Evolutionary conservation across 169 alveolate species (phyloP), one percentile per base, ranked within the genome.

Genomic region (Toxoplasma gondii): DNA sequence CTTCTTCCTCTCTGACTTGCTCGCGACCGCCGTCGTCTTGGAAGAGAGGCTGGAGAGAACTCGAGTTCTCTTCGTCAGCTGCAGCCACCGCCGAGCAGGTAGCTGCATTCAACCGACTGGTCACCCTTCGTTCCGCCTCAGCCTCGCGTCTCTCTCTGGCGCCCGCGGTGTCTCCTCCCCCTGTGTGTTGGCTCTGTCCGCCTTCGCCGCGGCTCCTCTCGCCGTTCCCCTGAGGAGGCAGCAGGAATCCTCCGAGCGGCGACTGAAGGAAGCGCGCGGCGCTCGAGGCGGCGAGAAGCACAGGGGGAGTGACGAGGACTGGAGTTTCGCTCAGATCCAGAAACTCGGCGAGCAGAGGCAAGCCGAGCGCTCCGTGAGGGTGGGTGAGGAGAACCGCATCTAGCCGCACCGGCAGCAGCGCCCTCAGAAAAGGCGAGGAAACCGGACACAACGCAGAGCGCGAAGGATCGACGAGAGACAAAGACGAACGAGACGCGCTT

Each of bases 251-350:
- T 24, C 88, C 88, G 41, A 41, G 87, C 54, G 49, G 39, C 9
- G 88, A 67, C 27, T 83, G 74, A 17, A 91, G 80, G 83, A 91
- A 91, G 43, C 88, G 36, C 19, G 80, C 29, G 31, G 90, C 91
- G 58, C 91, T 24, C 39, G 80, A 45, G 7, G 90, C 94, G 58
- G 86, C 64, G 53, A 53, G 74, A 34, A 86, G 90, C 0, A 80
- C 94, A 39, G 94, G 94, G 64, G 70, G 64, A 12, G 94, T 91
- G 70, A n/a, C 94, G 31, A 91, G 83, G 84, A 91, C 80, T 34
- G 69, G 86, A 34, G 94, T 84, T 41, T 91, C 82, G 58, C 67
- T 45, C 82, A 69, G 88, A 36, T 91, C 82, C 41, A 91, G 86
- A 44, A 45, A 49, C 94, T 49, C 88, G 58, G 69, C 80, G 88